Evolutionary conservation across 2,329 filamentous ascomycete species (phyloP).

Genomic region (Aureobasidium sp.): DNA sequence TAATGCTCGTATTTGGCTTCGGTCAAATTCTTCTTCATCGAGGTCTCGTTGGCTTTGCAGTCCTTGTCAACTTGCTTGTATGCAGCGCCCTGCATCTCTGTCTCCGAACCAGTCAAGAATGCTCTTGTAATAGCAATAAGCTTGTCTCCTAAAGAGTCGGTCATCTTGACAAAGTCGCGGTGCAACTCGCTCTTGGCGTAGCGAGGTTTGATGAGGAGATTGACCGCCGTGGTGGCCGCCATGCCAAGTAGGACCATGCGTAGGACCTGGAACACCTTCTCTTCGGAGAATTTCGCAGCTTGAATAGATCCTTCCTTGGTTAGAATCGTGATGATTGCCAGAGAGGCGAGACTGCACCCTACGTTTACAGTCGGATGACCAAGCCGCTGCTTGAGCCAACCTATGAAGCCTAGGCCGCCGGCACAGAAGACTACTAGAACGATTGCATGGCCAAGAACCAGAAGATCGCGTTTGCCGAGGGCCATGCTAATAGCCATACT

Average conservation of each 20-base stretch:
- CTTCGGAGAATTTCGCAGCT: conserved; percentile 69
- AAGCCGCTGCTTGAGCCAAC: conserved; percentile 32
- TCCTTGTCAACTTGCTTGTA: conserved; percentile 46
- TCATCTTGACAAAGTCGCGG: conserved; percentile 64
- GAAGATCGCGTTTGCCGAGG: conserved; percentile 61
- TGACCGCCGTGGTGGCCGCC: conserved; percentile 62
- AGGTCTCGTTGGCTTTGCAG: conserved; percentile 62
- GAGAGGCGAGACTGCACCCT: conserved; percentile 74
- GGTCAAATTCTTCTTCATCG: conserved; percentile 67
- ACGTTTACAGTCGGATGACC: conserved; percentile 36
- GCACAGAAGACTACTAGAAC: conserved; percentile 80
- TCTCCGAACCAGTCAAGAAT: conserved; percentile 76
- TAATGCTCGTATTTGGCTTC: conserved; percentile 91
- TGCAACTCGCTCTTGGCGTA: conserved; percentile 69
- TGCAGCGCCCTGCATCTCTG: conserved; percentile 64
- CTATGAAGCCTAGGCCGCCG: conserved; percentile 77
- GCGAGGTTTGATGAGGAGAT: conserved; percentile 68
- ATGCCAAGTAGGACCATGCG: conserved; percentile 81
- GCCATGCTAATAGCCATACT: conserved; percentile 86
- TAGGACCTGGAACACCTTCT: conserved; percentile 73
- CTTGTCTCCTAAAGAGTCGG: conserved; percentile 71
- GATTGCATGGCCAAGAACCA: conserved; percentile 66
- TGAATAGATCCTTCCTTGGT: conserved; percentile 89
- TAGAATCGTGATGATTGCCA: conserved; percentile 81
- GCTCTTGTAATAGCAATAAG: conserved; percentile 72